Conservation (phyloP, 345 rosid species). For the Punica granatum region DNA sequence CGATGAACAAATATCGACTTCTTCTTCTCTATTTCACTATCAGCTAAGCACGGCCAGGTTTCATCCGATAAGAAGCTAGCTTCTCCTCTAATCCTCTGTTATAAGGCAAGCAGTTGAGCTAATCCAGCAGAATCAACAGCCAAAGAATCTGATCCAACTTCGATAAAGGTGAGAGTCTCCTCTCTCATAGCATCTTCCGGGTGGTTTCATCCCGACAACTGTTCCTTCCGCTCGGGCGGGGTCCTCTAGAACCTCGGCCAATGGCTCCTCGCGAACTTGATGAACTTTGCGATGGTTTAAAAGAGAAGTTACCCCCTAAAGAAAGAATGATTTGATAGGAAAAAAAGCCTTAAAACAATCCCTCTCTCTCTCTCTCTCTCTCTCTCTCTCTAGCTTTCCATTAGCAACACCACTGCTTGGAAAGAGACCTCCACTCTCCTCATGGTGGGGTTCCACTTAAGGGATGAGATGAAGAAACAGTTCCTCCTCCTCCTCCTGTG, state of each 20-base stretch:
- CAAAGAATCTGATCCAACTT: not conserved
- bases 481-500: not conserved
- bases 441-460: not conserved
- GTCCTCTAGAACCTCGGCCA: constrained; percentile 9
- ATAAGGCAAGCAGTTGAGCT: not conserved
- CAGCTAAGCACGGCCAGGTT: not conserved
- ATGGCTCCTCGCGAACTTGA: constrained; percentile 30
- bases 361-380: too few species aligned
- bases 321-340: not conserved
- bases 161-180: not conserved
- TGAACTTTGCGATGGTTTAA: constrained; percentile 31
- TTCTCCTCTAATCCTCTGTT: not conserved
- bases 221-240: not conserved
- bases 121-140: not conserved
- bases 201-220: constrained; percentile 34
- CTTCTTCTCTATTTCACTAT: not conserved
- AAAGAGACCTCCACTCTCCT: constrained; percentile 4
- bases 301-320: constrained; percentile 33
- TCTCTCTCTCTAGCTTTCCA: not conserved
- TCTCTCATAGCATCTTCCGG: not conserved
- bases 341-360: not conserved
- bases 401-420: not conserved
- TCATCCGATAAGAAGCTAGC: too few species aligned
- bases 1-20: not conserved
- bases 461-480: not conserved